Evolutionary conservation across 192 early-diverging fungal species (phyloP).

Genomic region (Coemansia erecta): DNA sequence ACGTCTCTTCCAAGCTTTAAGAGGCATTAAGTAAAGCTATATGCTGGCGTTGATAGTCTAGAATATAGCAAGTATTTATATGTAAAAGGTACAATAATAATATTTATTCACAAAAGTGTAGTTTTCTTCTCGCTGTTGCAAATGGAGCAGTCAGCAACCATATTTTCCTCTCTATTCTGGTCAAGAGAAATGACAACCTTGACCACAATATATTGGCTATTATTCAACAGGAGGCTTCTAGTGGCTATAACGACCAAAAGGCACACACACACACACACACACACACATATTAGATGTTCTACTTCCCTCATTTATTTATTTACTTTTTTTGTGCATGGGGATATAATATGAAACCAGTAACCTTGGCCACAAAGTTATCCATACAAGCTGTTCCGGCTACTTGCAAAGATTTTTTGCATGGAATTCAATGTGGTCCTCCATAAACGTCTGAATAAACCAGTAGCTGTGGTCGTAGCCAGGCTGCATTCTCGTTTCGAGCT

Average conservation of each 20-base stretch:
- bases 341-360: no score
- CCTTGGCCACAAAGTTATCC: background rate
- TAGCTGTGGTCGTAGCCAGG: constrained; percentile 88
- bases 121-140: background rate
- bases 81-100: background rate
- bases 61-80: background rate
- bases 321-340: no score
- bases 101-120: background rate
- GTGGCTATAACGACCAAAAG: constrained; percentile 8
- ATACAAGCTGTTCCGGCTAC: background rate
- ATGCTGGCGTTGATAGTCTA: background rate
- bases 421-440: constrained; percentile 72
- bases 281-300: background rate
- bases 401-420: constrained; percentile 59
- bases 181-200: no score
- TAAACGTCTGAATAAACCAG: constrained; percentile 79
- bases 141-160: background rate
- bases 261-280: no score
- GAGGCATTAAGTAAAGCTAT: no score
- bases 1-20: no score
- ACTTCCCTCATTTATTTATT: background rate
- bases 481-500: constrained; percentile 65
- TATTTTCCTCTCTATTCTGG: no score
- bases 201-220: no score
- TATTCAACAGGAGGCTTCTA: no score